Base-by-base conservation (phyloP, 2,329 filamentous ascomycete genomes). In the Arachnopeziza araneosa region DNA sequence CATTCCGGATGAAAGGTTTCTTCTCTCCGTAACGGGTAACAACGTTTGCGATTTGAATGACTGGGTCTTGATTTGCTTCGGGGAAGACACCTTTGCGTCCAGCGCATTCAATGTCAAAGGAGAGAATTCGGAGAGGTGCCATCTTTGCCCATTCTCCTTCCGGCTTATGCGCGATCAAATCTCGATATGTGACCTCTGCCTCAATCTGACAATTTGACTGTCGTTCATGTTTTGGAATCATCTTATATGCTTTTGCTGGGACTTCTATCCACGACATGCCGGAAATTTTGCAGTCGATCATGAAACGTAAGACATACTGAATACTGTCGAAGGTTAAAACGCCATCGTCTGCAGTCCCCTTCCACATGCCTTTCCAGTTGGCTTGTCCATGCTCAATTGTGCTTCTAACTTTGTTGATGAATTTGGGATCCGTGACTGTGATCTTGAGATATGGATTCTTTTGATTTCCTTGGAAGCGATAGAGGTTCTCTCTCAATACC, bases 241-340 rank as follows among this genome's bases (percentile, higher is more conserved):
- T 78, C 58, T 81, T 80, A 76, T 93, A 97, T 63, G 87, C 86
- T 30, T 80, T 81, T 2, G 88, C 82, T 23, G 90, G 88, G 21
- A 88, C 90, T 74, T 96, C 91, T 0, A 98, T 91, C 95, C 95
- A 99, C 1, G 92, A 93, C 95, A 99, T 99, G 64, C 95, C 95
- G 59, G 89, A 83, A 52, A 99, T 88, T 74, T 93, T 89, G 67
- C 90, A 96, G 74, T 99, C 95, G 55, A 99, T 93, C 95, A 99
- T 99, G 76, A 99, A 98, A 56, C 95, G 84, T 66, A 98, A 76
- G 24, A 98, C 85, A 71, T 97, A 99, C 79, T 96, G 91, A 60
- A 99, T 93, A 67, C 88, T 97, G 78, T 99, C 95, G 69, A 93
- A 99, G 0, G 95, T 98, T 74, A 93, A 83, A 65, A 98, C 86